Percentiles rank a stretch among this genome's conserved stretches.
Conservation (phyloP, 768 basidiomycete genomes). For the Russula abietina region DNA sequence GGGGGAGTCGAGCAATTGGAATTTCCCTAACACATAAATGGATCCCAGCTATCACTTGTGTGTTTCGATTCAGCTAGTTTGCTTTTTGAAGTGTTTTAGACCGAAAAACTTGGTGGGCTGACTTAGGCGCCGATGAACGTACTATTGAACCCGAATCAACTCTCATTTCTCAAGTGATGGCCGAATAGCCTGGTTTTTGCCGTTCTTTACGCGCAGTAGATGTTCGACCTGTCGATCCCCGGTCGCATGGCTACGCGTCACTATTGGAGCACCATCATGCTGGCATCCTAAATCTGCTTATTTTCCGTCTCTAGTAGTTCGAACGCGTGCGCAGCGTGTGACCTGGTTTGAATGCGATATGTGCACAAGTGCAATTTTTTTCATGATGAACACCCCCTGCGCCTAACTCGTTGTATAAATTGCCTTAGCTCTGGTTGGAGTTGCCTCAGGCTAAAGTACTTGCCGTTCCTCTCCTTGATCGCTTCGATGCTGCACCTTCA, state of each 20-base stretch:
- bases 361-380: not conserved
- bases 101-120: too few species aligned
- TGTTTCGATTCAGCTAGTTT: too few species aligned
- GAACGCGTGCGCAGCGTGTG: not conserved
- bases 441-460: not conserved
- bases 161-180: too few species aligned
- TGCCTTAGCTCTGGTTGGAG: not conserved
- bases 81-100: too few species aligned
- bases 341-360: too few species aligned
- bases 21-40: too few species aligned
- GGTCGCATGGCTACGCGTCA: not conserved
- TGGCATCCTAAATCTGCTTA: not conserved
- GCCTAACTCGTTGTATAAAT: conserved; percentile 3
- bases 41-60: too few species aligned
- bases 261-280: not conserved
- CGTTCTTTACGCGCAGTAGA: too few species aligned
- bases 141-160: too few species aligned
- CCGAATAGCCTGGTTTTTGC: too few species aligned
- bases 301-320: not conserved
- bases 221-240: not conserved
- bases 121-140: not conserved
- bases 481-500: conserved; percentile 4
- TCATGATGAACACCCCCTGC: not conserved
- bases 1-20: too few species aligned
- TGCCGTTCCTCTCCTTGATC: not conserved